A percentile compares a stretch with the other conserved stretches of the same genome.
These are phyloP conservation scores for Alternaria sp. DNA, from an alignment of 2,329 filamentous ascomycete species.

Conservation along the genomic window DNA sequence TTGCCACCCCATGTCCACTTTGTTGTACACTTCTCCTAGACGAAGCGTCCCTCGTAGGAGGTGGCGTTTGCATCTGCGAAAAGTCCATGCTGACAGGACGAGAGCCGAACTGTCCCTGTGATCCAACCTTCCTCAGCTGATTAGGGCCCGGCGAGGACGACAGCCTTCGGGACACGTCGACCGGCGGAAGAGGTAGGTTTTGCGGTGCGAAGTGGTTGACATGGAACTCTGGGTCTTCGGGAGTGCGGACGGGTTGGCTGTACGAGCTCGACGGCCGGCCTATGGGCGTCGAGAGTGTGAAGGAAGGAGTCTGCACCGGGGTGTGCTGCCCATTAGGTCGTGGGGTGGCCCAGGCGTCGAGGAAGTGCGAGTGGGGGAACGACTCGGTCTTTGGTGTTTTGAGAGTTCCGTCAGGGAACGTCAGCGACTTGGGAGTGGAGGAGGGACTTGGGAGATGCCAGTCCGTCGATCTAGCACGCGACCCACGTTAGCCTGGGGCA, in stretches of 20 bases:
- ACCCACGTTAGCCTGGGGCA: conserved; percentile 44
- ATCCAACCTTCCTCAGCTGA: conserved; percentile 21
- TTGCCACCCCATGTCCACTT: conserved; percentile 34
- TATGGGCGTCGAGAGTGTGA: conserved; percentile 46
- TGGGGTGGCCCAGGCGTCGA: conserved; percentile 59
- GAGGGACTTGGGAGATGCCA: conserved; percentile 60
- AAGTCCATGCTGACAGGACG: conserved; percentile 48
- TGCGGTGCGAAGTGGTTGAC: conserved; percentile 66
- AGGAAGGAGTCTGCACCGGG: conserved; percentile 51
- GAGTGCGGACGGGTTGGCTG: conserved; percentile 43
- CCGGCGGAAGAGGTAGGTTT: conserved; percentile 63
- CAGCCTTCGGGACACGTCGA: conserved; percentile 65
- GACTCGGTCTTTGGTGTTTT: conserved; percentile 55
- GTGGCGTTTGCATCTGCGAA: conserved; percentile 66
- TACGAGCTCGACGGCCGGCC: conserved; percentile 45
- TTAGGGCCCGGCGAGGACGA: conserved; percentile 63
- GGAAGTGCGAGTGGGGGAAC: conserved; percentile 53
- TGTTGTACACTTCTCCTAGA: conserved; percentile 55
- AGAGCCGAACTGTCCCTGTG: conserved; percentile 23
- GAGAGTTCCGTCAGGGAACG: conserved; percentile 49
- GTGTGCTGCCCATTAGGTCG: conserved; percentile 50
- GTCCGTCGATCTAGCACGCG: conserved; percentile 51
- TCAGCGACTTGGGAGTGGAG: conserved; percentile 55
- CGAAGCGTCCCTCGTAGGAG: conserved; percentile 63
- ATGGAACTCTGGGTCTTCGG: conserved; percentile 60